Base-by-base conservation (phyloP, 73 alveolate species). In the Breviolum minutum region DNA sequence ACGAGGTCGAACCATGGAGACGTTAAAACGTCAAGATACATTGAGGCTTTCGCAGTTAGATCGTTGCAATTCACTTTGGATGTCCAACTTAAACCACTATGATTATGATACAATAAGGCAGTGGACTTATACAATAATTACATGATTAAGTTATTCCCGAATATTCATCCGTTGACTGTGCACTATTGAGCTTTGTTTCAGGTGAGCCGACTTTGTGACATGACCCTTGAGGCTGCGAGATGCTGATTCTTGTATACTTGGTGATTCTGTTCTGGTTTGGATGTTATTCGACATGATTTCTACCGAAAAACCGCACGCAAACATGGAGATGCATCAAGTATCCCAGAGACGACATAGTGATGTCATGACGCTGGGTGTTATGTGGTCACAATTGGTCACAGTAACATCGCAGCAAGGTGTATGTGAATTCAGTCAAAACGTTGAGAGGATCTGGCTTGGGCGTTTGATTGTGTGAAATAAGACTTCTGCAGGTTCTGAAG, bases 401-500 rank as follows among this genome's bases (percentile, higher is more conserved):
- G 77, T 17, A 68, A 68, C 77, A 68, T 68, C 54, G 3, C 54
- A 40, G 54, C 54, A 40, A 40, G n/a, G n/a, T n/a, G n/a, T n/a
- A n/a, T n/a, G n/a, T n/a, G n/a, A n/a, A n/a, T n/a, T n/a, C n/a
- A n/a, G n/a, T n/a, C n/a, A n/a, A n/a, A n/a, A n/a, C n/a, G n/a
- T 40, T 40, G 54, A 40, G 54, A 40, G 54, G 54, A 40, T 40
- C 54, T 40, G 54, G 3, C 54, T 3, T 68, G 8, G 77, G 77
- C n/a, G n/a, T 32, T 30, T 11, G 1, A n/a, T n/a, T n/a, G n/a
- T n/a, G 16, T 76, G 30, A 20, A 7, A n/a, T n/a, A n/a, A n/a
- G n/a, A 26, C 9, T 8, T 29, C 30, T 8, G 14, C 66, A 95
- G 95, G 99, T 99, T 30, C 99, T 99, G 68, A 99, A 99, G 94